Evolutionary conservation across 139 green algal species (phyloP).

Genomic region (Nannochloris sp.): DNA sequence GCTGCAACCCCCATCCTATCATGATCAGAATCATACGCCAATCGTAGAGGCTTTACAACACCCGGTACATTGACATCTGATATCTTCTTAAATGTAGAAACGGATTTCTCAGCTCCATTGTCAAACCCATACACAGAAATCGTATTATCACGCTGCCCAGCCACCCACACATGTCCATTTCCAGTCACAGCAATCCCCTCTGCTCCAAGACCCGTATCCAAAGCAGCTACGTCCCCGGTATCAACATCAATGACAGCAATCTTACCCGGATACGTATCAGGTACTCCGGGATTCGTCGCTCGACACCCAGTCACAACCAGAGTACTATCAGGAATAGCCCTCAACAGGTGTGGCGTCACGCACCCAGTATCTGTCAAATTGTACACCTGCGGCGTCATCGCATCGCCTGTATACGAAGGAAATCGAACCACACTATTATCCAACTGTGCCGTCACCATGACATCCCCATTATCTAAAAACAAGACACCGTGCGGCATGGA

Average conservation of each 20-base stretch:
- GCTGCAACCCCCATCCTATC: background rate
- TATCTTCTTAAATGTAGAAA: background rate
- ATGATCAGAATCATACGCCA: background rate
- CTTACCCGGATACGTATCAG: background rate
- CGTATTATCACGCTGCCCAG: background rate
- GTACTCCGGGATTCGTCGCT: background rate
- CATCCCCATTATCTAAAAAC: background rate
- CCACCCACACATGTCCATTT: conserved; percentile 1
- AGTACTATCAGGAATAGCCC: background rate
- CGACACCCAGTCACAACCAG: background rate
- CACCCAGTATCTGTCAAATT: conserved; percentile 1
- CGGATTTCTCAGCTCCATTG: background rate
- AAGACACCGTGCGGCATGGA: background rate
- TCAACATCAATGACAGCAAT: background rate
- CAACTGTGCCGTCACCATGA: background rate
- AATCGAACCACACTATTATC: background rate
- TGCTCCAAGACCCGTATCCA: conserved; percentile 1
- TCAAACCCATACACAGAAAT: background rate
- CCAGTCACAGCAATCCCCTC: background rate
- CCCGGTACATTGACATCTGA: background rate
- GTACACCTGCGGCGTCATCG: background rate
- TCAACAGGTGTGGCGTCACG: background rate
- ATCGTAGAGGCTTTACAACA: background rate
- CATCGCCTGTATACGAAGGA: background rate
- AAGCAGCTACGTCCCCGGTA: background rate